A percentile compares a stretch with the other conserved stretches of the same genome.
Evolutionary conservation across 352 stramenopile species (phyloP).

Genomic region (Albugo candida): DNA sequence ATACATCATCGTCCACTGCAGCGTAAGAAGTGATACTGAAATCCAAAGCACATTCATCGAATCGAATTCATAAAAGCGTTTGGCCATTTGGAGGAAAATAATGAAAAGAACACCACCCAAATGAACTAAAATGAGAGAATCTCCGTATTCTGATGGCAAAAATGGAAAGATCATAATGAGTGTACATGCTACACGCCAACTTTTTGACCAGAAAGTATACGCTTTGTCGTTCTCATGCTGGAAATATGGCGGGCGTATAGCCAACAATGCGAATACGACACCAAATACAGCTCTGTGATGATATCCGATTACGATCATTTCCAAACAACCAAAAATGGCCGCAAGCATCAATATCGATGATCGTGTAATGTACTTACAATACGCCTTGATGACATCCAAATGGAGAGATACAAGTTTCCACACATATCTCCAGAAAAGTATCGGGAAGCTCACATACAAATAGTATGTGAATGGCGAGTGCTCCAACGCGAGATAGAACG

Average conservation of each 20-base stretch:
- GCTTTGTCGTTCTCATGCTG: background rate
- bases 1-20: slow-evolving; percentile 33
- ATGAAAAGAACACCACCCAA: slow-evolving; percentile 19
- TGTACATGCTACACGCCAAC: slow-evolving; percentile 31
- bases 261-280: slow-evolving; percentile 34
- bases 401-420: slow-evolving; percentile 9
- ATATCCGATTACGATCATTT: slow-evolving; percentile 53
- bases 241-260: slow-evolving; percentile 15
- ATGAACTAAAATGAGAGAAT: slow-evolving; percentile 37
- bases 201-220: background rate
- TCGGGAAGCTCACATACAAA: slow-evolving; percentile 45
- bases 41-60: slow-evolving; percentile 1
- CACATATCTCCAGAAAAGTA: slow-evolving; percentile 41
- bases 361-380: background rate
- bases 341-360: background rate
- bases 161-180: slow-evolving; percentile 53
- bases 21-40: slow-evolving; percentile 16
- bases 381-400: background rate
- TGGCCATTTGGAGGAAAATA: background rate
- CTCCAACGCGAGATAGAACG: slow-evolving; percentile 33
- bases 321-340: slow-evolving; percentile 28
- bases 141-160: slow-evolving; percentile 47
- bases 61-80: background rate
- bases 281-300: slow-evolving; percentile 43
- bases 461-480: slow-evolving; percentile 55